Percentiles rank a stretch among this genome's conserved stretches.
These are phyloP conservation scores for Sphagnum magellanicum DNA, from an alignment of 228 moss, liverwort and hornwort genomes.

Conservation along the genomic window DNA sequence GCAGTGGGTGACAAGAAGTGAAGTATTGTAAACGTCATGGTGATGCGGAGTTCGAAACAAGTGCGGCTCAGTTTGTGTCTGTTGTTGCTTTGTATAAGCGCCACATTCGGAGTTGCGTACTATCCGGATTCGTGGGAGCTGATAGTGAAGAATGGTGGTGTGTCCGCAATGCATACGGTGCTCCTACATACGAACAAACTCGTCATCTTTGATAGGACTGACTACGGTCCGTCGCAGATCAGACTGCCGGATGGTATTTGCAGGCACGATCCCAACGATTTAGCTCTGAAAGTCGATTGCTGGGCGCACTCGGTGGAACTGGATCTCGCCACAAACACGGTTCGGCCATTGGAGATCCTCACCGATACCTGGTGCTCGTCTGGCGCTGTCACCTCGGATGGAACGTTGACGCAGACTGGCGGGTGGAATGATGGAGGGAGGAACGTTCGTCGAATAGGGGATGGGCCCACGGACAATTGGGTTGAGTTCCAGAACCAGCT, in stretches of 20 bases:
- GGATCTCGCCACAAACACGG: slow-evolving; percentile 19
- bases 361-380: slow-evolving; percentile 71
- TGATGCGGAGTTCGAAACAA: no score
- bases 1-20: no score
- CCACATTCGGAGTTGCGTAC: slow-evolving; percentile 4
- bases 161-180: slow-evolving; percentile 64
- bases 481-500: slow-evolving; percentile 6
- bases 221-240: slow-evolving; percentile 53
- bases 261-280: slow-evolving; percentile 31
- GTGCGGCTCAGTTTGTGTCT: background rate
- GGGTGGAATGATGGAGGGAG: slow-evolving; percentile 45
- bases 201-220: slow-evolving; percentile 62
- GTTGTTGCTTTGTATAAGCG: background rate
- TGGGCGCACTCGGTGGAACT: slow-evolving; percentile 58
- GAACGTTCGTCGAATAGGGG: slow-evolving; percentile 14
- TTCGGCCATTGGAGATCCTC: slow-evolving; percentile 35
- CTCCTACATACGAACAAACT: slow-evolving; percentile 52
- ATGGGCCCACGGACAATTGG: slow-evolving; percentile 12
- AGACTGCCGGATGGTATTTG: slow-evolving; percentile 40
- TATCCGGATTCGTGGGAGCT: slow-evolving; percentile 37
- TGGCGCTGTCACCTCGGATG: slow-evolving; percentile 37
- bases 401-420: slow-evolving; percentile 56
- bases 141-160: slow-evolving; percentile 37
- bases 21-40: no score
- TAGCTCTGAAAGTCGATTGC: slow-evolving; percentile 56